Conservation (phyloP, 768 basidiomycete genomes). For the Hygrophoropsis aurantiaca region DNA sequence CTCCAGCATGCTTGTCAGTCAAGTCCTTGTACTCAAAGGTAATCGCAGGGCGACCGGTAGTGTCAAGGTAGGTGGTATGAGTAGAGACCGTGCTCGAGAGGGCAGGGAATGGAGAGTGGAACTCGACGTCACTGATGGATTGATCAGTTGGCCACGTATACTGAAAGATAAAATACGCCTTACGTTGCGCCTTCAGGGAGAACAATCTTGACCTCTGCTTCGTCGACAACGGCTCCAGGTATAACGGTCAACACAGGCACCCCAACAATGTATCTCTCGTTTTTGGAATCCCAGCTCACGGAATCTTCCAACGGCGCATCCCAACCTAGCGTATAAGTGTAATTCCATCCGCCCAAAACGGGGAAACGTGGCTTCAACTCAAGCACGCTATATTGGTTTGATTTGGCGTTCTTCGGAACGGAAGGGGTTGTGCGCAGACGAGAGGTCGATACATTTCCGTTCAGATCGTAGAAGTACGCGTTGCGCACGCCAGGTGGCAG, state of each 20-base stretch:
- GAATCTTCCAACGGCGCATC: conserved; percentile 83
- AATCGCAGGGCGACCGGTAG: conserved; percentile 80
- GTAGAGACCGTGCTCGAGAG: conserved; percentile 58
- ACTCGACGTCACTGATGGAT: conserved; percentile 67
- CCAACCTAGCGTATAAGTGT: conserved; percentile 91
- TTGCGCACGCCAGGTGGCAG: conserved; percentile 82
- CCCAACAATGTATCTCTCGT: conserved; percentile 68
- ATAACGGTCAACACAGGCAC: conserved; percentile 86
- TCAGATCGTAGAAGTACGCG: conserved; percentile 86
- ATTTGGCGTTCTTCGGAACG: conserved; percentile 52
- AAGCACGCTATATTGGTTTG: conserved; percentile 61
- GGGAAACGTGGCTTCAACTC: conserved; percentile 92
- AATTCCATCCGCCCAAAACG: conserved; percentile 96
- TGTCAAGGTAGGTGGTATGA: conserved; percentile 89
- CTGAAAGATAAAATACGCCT: conserved; percentile 32
- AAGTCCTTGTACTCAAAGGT: conserved; percentile 71
- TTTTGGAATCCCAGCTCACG: conserved; percentile 59
- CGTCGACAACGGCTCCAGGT: conserved; percentile 76
- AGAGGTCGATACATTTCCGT: conserved; percentile 97
- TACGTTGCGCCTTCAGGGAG: conserved; percentile 96
- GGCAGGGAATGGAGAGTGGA: conserved; percentile 77
- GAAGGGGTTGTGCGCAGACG: conserved; percentile 72
- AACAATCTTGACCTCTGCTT: conserved; percentile 76
- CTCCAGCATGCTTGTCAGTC: conserved; percentile 76
- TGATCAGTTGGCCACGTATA: conserved; percentile 7